Evolutionary conservation across 208 protist species (phyloP).

Genomic region (Balamuthia mandrillaris): DNA sequence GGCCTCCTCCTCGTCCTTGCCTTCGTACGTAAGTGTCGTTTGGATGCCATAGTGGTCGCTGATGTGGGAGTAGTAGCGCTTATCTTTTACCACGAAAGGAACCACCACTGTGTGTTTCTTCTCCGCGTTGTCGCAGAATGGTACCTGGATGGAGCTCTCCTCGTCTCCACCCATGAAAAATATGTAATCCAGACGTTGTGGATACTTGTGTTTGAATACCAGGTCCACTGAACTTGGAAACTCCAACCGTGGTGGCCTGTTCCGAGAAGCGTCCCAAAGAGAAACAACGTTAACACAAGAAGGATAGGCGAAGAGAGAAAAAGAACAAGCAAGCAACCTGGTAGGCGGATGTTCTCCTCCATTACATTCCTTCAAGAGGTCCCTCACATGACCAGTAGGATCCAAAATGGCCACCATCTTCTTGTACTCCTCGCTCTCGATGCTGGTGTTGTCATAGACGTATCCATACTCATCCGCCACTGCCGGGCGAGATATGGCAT

Average conservation of each 20-base stretch:
- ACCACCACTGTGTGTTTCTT: conserved; percentile 10
- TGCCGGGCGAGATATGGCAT: conserved; percentile 18
- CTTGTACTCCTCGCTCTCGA: conserved; percentile 38
- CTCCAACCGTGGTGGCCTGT: conserved; percentile 21
- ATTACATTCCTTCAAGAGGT: conserved; percentile 28
- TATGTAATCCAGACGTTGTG: conserved; percentile 31
- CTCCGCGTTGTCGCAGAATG: not conserved
- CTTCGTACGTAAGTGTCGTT: not conserved
- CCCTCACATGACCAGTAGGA: not conserved
- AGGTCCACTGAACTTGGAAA: conserved; percentile 31
- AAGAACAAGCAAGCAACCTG: not conserved
- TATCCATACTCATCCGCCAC: conserved; percentile 34
- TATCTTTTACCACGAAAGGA: conserved; percentile 24
- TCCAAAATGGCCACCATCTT: conserved; percentile 1
- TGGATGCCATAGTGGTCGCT: conserved; percentile 28
- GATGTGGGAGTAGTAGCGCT: conserved; percentile 15
- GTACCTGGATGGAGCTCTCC: not conserved
- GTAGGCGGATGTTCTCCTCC: conserved; percentile 9
- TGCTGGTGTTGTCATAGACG: conserved; percentile 31
- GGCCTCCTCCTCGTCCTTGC: too few relatives aligned
- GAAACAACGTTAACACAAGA: not conserved
- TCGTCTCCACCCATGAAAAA: conserved; percentile 12
- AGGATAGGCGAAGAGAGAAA: not conserved
- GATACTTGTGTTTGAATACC: conserved; percentile 40
- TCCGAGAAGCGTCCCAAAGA: not conserved